These are phyloP conservation scores for Fusarium metavorans DNA, from an alignment of 2,329 filamentous ascomycete genomes.

Conservation along the genomic window DNA sequence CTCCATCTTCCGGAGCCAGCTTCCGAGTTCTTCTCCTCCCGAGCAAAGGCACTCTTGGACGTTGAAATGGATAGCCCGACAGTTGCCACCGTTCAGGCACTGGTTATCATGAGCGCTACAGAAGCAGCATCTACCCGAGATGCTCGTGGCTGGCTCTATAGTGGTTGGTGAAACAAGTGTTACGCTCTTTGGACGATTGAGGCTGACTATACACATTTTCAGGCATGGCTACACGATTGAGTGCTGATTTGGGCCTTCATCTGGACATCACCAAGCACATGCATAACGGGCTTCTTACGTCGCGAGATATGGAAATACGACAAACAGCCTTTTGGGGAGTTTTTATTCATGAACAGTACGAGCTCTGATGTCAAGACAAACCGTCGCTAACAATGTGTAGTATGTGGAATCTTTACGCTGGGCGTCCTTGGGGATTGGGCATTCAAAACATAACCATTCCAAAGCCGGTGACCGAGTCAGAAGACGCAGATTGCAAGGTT, in stretches of 20 bases:
- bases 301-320: constrained; percentile 21
- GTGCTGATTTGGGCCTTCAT: constrained; percentile 32
- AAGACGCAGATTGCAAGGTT: neutral
- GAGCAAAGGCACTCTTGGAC: constrained; percentile 39
- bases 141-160: constrained; percentile 41
- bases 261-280: constrained; percentile 21
- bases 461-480: neutral
- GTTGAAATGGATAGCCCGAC: constrained; percentile 40
- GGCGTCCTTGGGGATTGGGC: constrained; percentile 33
- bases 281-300: constrained; percentile 3
- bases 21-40: constrained; percentile 34
- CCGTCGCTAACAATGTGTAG: neutral
- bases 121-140: constrained; percentile 36
- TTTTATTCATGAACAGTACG: constrained; percentile 25
- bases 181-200: neutral
- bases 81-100: constrained; percentile 37
- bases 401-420: constrained; percentile 34
- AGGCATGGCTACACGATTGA: constrained; percentile 32
- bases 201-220: neutral
- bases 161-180: constrained; percentile 18
- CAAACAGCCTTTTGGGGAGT: constrained; percentile 32
- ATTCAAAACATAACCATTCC: constrained; percentile 30
- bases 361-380: neutral
- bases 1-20: constrained; percentile 1
- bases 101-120: constrained; percentile 36